Base-by-base conservation (phyloP, 78 protist genomes). In the Guillardia theta region DNA sequence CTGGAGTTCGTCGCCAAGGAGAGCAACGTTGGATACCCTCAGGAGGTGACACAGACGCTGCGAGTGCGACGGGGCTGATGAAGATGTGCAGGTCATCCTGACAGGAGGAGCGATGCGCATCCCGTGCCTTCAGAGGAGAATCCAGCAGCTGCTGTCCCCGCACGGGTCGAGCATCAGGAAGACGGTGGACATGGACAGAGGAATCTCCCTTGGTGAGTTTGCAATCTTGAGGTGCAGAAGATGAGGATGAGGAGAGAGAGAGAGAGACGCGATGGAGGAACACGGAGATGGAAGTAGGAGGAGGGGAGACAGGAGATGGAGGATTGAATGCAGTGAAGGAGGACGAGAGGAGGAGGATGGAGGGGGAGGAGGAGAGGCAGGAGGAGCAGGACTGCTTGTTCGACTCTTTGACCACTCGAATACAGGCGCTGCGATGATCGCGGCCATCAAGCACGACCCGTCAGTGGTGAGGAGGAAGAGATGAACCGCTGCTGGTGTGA, bases 171-270 rank as follows among this genome's bases (percentile, higher is more conserved):
- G 39, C 43, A 21, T 78, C 43, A 45, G 90, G 53, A 78, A 78
- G 90, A 78, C 90, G 2, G 43, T 78, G 43, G 90, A 78, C 48
- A 78, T 78, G 90, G 90, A 78, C 41, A 4, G 83, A 24, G 9
- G 36, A 36, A 36, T 24, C 6, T 0, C 70, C 70, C 2, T 58
- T 6, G 39, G 58, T 50, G 58, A 19, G 58, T 50, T 10, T 50
- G 58, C 58, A 15, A 10, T 10, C 58, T 10, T 50, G 58, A 19
- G 58, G n/a, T n/a, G n/a, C n/a, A n/a, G n/a, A n/a, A n/a, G n/a
- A n/a, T n/a, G n/a, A n/a, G n/a, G n/a, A n/a, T n/a, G n/a, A n/a
- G n/a, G n/a, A n/a, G n/a, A n/a, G n/a, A n/a, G n/a, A n/a, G n/a
- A n/a, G n/a, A n/a, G n/a, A n/a, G n/a, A n/a, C n/a, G n/a, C n/a